phyloP scores from a whole-genome alignment of 768 basidiomycete genomes.

The Chalciporus chontae region DNA sequence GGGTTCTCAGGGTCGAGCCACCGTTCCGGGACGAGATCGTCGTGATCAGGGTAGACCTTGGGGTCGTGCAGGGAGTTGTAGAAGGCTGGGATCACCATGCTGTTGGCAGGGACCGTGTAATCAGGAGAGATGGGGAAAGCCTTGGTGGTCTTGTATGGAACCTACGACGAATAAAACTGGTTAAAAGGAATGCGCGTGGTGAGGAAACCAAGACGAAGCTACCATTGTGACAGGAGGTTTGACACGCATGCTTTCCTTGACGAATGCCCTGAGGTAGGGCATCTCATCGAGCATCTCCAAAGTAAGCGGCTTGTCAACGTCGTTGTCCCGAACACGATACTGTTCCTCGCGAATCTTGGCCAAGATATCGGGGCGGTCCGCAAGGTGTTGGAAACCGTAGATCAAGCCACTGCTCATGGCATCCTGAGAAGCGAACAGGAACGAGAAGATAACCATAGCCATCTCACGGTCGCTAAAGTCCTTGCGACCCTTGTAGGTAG shows the following conservation, averaged over 20 bases:
- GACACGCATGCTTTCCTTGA: slow-evolving; percentile 89
- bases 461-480: slow-evolving; percentile 95
- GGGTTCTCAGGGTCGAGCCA: slow-evolving; percentile 83
- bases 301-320: slow-evolving; percentile 72
- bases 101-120: slow-evolving; percentile 87
- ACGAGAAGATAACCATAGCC: slow-evolving; percentile 94
- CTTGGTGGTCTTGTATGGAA: slow-evolving; percentile 89
- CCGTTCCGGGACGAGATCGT: slow-evolving; percentile 79
- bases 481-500: slow-evolving; percentile 64
- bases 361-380: slow-evolving; percentile 86
- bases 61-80: slow-evolving; percentile 92
- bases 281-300: slow-evolving; percentile 89
- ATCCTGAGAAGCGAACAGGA: slow-evolving; percentile 95
- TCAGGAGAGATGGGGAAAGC: slow-evolving; percentile 89
- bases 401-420: slow-evolving; percentile 98
- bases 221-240: slow-evolving; percentile 98
- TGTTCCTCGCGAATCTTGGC: slow-evolving; percentile 92
- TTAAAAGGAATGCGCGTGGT: slow-evolving; percentile 5
- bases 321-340: slow-evolving; percentile 72
- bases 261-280: slow-evolving; percentile 88
- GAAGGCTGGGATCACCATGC: slow-evolving; percentile 94
- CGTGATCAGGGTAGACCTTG: slow-evolving; percentile 82
- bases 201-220: slow-evolving; percentile 3
- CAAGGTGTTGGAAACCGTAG: slow-evolving; percentile 94
- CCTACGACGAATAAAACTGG: slow-evolving; percentile 39